Evolutionary conservation across 2,329 filamentous ascomycete genomes (phyloP).

Genomic region (Cyphellophora europaea): DNA sequence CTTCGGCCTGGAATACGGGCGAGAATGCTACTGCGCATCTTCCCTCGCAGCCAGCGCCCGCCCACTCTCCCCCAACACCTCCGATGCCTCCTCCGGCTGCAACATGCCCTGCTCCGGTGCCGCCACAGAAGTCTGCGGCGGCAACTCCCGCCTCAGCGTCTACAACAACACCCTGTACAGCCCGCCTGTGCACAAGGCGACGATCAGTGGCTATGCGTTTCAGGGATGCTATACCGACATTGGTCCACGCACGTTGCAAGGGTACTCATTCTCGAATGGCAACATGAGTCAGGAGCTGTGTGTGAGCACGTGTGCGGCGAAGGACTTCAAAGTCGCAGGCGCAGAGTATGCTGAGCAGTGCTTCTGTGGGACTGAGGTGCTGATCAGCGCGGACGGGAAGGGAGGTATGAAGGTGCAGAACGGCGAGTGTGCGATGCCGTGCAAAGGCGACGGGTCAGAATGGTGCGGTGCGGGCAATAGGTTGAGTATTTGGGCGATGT

Average conservation of each 20-base stretch:
- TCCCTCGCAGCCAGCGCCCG: conserved; percentile 10
- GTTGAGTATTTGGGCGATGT: conserved; percentile 19
- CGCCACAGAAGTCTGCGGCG: conserved; percentile 34
- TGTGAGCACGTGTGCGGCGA: conserved; percentile 10
- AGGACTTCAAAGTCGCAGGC: conserved; percentile 25
- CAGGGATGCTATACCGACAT: conserved; percentile 33
- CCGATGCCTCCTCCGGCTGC: conserved; percentile 26
- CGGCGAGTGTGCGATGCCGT: conserved; percentile 14
- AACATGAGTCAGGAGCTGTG: conserved; percentile 35
- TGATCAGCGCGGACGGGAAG: conserved; percentile 13
- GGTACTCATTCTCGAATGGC: conserved; percentile 35
- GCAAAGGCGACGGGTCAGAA: conserved; percentile 16
- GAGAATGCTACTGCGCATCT: conserved; percentile 28
- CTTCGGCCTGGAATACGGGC: conserved; percentile 24
- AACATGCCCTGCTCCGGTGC: conserved; percentile 30
- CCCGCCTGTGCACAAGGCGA: conserved; percentile 5
- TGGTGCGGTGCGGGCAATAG: conserved; percentile 19
- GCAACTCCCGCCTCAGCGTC: conserved; percentile 39
- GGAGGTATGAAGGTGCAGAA: conserved; percentile 5
- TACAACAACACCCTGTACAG: conserved; percentile 9
- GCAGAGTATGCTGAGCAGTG: conserved; percentile 30
- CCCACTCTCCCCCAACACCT: conserved; percentile 11
- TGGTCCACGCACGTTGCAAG: conserved; percentile 12
- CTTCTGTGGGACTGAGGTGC: conserved; percentile 21
- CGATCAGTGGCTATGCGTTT: conserved; percentile 2